Evolutionary conservation across 345 rosid genomes (phyloP).

Genomic region (Linum trigynum): DNA sequence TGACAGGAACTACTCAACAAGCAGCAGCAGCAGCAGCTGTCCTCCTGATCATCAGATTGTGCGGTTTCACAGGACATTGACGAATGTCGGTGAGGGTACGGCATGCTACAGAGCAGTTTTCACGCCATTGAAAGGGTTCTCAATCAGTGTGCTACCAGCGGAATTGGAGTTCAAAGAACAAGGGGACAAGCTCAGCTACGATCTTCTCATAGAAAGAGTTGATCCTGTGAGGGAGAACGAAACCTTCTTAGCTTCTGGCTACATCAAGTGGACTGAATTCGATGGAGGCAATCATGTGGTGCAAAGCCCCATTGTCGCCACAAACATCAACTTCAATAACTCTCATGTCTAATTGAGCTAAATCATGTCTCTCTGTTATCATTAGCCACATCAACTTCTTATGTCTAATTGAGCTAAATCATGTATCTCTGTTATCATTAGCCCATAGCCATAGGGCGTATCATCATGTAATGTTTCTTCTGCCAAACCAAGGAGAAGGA

Average conservation of each 20-base stretch:
- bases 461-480: too few species aligned
- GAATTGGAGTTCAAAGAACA: slow-evolving; percentile 32
- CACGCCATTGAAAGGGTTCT: slow-evolving; percentile 23
- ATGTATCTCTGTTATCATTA: too few species aligned
- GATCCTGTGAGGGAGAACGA: too few species aligned
- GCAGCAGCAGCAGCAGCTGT: not conserved
- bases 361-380: too few species aligned
- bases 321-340: not conserved
- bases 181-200: slow-evolving; percentile 34
- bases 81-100: slow-evolving; percentile 35
- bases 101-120: slow-evolving; percentile 29
- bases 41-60: not conserved
- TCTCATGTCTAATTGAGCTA: too few species aligned
- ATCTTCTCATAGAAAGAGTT: slow-evolving; percentile 29
- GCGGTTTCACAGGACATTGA: slow-evolving; percentile 43
- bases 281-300: slow-evolving; percentile 28
- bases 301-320: slow-evolving; percentile 41
- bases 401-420: too few species aligned
- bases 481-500: too few species aligned
- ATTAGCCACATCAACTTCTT: too few species aligned
- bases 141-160: slow-evolving; percentile 26
- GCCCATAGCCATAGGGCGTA: too few species aligned
- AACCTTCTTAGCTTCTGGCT: slow-evolving; percentile 22
- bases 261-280: slow-evolving; percentile 37
- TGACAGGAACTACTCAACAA: not conserved